Evolutionary conservation across 306 rosid species (phyloP), one percentile per base, ranked within the genome.

Genomic region (Cucumis cinereus): DNA sequence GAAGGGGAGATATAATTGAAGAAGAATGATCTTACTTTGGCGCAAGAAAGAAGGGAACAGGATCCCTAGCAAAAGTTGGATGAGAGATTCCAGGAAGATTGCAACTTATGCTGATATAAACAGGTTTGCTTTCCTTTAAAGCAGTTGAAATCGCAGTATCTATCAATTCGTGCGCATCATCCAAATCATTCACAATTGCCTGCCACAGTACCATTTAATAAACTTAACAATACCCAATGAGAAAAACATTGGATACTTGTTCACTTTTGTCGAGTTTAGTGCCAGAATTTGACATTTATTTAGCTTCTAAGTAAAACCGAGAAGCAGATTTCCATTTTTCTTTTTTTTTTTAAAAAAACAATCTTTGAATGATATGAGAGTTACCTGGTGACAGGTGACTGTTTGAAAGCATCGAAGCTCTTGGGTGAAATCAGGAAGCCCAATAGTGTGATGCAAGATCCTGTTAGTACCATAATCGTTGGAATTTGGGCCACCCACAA

Each of bases 91-190:
- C 90, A 50, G 95, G 79, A 79, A 93, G 81, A 76, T 90, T 93
- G 76, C 95, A 90, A 74, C 98, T 38, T 64, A 93, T 83, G 81
- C 95, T 93, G 40, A 93, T 88, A 58, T 93, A 93, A 67, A 80
- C 93, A 20, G 98, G 98, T 74, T 93, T 90, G 86, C 98, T 89
- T 82, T 93, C 97, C 80, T 93, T 88, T 86, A 93, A 81, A 26
- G 95, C 95, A 41, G 91, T 93, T n/a, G 98, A 93, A 80, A 93
- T 86, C 17, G 97, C 97, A 5, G 98, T 89, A 83, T 93, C 98
- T 14, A 93, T 86, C 54, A 77, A 85, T 80, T 90, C 92, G 73
- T 93, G 98, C 58, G 93, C 93, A 69, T 85, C 93, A 2, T 89
- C 97, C 90, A 90, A 86, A 82, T 90, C 57, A 82, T 85, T 90